Conservation (phyloP, 495 filamentous ascomycete species). For the Evansstolkia leycettana region DNA sequence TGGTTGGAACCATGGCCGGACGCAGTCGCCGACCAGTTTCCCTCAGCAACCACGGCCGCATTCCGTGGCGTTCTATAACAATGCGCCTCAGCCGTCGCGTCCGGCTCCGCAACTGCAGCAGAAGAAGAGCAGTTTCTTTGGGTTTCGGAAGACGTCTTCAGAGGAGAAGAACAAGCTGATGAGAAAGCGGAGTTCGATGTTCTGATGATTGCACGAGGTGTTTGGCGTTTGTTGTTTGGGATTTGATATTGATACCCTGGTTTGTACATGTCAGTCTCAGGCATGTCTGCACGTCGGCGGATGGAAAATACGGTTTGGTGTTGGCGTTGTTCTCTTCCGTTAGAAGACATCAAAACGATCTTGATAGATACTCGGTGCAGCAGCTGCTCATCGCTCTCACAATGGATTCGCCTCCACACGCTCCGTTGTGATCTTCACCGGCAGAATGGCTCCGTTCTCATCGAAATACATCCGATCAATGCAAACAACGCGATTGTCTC, state of each 20-base stretch:
- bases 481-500: conserved; percentile 31
- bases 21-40: neutral
- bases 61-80: conserved; percentile 1
- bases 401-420: conserved; percentile 11
- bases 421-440: conserved; percentile 27
- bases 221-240: too few species aligned
- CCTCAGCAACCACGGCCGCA: conserved; percentile 7
- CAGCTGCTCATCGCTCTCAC: neutral
- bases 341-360: too few species aligned
- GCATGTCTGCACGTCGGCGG: too few species aligned
- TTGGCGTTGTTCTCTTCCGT: too few species aligned
- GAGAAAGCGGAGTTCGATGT: conserved; percentile 43
- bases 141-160: conserved; percentile 22
- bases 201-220: conserved; percentile 15
- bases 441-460: conserved; percentile 24
- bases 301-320: too few species aligned
- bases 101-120: conserved; percentile 14
- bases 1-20: neutral
- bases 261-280: too few species aligned
- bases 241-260: too few species aligned
- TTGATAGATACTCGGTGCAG: too few species aligned
- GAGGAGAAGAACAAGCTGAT: conserved; percentile 21
- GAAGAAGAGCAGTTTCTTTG: conserved; percentile 41
- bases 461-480: conserved; percentile 38
- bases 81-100: conserved; percentile 2